Conservation (phyloP, 306 rosid genomes). For the Albizia julibrissin region DNA sequence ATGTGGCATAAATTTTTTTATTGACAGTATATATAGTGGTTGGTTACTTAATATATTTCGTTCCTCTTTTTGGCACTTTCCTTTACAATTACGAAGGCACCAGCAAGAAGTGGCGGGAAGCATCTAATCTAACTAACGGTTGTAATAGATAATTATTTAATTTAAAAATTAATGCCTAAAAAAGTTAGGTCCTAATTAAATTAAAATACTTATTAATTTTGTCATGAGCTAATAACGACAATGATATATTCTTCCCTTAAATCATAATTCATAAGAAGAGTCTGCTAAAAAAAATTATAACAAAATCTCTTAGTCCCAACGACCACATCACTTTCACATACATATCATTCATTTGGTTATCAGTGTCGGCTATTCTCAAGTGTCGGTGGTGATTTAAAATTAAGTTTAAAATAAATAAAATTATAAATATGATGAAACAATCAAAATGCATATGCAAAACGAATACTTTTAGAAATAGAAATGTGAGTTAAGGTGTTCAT, state of each 20-base stretch:
- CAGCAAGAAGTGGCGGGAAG: neutral
- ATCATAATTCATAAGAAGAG: neutral
- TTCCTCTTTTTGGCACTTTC: neutral
- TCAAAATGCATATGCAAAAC: neutral
- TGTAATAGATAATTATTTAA: neutral
- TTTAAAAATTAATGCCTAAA: neutral
- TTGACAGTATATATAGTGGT: neutral
- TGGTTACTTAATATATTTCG: neutral
- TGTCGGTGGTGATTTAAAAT: constrained; percentile 5
- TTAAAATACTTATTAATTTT: neutral
- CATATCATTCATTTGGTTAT: neutral
- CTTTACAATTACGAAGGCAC: neutral
- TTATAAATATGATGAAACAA: neutral
- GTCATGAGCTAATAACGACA: neutral
- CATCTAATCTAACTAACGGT: constrained; percentile 9
- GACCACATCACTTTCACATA: neutral
- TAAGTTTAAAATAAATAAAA: neutral
- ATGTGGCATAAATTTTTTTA: neutral
- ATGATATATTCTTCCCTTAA: neutral
- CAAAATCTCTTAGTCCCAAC: neutral
- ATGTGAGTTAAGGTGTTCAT: neutral
- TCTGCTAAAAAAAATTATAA: neutral
- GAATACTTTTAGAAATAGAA: neutral
- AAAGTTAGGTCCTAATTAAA: neutral
- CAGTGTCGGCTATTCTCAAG: neutral